Evolutionary conservation across 257 asterid species (phyloP), one percentile per base, ranked within the genome.

Genomic region (Fraxinus anomala): DNA sequence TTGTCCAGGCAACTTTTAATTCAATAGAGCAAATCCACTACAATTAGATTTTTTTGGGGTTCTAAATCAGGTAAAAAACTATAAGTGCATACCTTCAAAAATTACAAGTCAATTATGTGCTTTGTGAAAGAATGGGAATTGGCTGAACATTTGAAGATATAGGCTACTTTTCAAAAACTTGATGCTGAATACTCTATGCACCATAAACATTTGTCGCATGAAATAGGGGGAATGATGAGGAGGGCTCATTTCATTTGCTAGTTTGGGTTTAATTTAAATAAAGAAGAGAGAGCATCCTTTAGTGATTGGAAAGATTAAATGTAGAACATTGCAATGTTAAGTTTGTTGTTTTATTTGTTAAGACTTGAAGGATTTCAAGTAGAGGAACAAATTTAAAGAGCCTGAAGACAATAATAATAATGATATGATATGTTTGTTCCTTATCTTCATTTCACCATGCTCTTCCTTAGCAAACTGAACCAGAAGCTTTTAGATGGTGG

Each of bases 401-500:
- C 67, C 14, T 16, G 8, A 59, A 59, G 31, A 59, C 67, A 2
- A n/a, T 23, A 59, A 21, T 59, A 3, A 59, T 30, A 59, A 8
- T 9, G 31, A 59, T 59, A 59, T 21, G 67, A 59, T 59, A 8
- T 7, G 67, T 23, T 59, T 23, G 4, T 23, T 59, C 67, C 36
- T 51, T 10, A 7, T 21, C 71, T 75, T 63, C 30, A 11, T 37
- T 65, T 39, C 14, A 9, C 47, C 44, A 2, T 10, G 31, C 74
- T 49, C 68, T 68, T 28, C 36, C 33, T 23, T 5, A 66, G 42
- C 1, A 10, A 68, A n/a, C 65, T 66, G 79, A 73, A 42, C 67
- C 54, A 56, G 59, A 23, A 40, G 42, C 65, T 70, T 69, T 61
- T 70, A 10, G 73, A 26, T 49, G 31, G 61, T 30, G 47, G 74